A percentile compares a stretch with the other conserved stretches of the same genome.
Evolutionary conservation across 2,329 filamentous ascomycete species (phyloP).

Genomic region (Arthroderma sp.): DNA sequence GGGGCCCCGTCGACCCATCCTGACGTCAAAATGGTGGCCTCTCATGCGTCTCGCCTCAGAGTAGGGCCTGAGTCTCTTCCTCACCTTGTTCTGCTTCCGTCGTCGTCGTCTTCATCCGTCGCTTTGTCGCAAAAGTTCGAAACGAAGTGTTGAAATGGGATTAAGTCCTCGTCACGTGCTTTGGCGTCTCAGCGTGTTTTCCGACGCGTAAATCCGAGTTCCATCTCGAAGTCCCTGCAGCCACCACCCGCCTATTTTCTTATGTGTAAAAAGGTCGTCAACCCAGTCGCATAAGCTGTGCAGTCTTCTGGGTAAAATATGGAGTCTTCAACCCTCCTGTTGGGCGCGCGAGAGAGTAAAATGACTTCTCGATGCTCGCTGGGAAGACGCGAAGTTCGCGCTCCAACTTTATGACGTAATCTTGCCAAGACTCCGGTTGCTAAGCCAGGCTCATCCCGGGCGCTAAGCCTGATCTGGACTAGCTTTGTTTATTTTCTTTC

Average conservation of each 20-base stretch:
- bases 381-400: conserved; percentile 9
- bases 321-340: too few species aligned
- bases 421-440: conserved; percentile 9
- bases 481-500: conserved; percentile 16
- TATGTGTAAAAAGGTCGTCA: background rate
- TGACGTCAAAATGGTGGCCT: too few species aligned
- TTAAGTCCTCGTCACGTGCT: conserved; percentile 21
- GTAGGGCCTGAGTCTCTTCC: too few species aligned
- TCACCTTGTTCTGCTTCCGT: background rate
- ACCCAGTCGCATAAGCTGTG: background rate
- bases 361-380: background rate
- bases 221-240: background rate
- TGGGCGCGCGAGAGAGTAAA: background rate
- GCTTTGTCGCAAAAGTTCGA: background rate
- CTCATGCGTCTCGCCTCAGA: too few species aligned
- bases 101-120: background rate
- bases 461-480: conserved; percentile 11
- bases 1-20: too few species aligned
- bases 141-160: too few species aligned
- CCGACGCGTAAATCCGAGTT: conserved; percentile 8
- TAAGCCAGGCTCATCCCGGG: conserved; percentile 11
- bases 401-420: conserved; percentile 11
- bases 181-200: conserved; percentile 22
- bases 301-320: background rate
- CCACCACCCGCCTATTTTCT: background rate